Evolutionary conservation across 768 basidiomycete species (phyloP).

Genomic region (Termitomyces sp.): DNA sequence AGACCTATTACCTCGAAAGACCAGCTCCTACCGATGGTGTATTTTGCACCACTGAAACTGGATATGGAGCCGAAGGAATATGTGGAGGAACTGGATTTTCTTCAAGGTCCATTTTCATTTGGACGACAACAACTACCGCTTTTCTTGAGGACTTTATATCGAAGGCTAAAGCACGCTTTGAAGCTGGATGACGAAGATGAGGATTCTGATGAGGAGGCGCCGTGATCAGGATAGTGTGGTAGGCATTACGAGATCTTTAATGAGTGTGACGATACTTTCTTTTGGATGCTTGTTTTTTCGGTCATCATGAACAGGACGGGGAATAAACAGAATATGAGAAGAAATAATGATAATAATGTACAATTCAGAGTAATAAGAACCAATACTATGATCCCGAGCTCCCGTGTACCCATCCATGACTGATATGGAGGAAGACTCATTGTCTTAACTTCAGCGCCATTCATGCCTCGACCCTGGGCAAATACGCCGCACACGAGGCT

Average conservation of each 20-base stretch:
- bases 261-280: neutral
- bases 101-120: conserved; percentile 65
- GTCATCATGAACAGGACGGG: too few species aligned
- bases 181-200: conserved; percentile 5
- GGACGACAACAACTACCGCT: conserved; percentile 57
- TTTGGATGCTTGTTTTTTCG: neutral
- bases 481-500: too few species aligned
- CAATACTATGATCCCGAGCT: too few species aligned
- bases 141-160: conserved; percentile 59
- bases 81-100: conserved; percentile 53
- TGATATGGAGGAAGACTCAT: too few species aligned
- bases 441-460: too few species aligned
- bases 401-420: too few species aligned
- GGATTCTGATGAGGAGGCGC: conserved; percentile 4
- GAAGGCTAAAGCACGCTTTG: conserved; percentile 36
- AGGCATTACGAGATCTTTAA: neutral
- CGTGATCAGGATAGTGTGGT: neutral
- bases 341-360: too few species aligned
- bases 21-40: conserved; percentile 41
- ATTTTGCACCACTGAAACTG: conserved; percentile 59
- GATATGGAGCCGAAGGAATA: conserved; percentile 56
- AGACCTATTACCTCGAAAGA: conserved; percentile 26
- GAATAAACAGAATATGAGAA: too few species aligned
- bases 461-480: too few species aligned
- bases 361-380: too few species aligned